A percentile compares a stretch with the other conserved stretches of the same genome.
Evolutionary conservation across 345 rosid species (phyloP).

Genomic region (Citrus inodora): DNA sequence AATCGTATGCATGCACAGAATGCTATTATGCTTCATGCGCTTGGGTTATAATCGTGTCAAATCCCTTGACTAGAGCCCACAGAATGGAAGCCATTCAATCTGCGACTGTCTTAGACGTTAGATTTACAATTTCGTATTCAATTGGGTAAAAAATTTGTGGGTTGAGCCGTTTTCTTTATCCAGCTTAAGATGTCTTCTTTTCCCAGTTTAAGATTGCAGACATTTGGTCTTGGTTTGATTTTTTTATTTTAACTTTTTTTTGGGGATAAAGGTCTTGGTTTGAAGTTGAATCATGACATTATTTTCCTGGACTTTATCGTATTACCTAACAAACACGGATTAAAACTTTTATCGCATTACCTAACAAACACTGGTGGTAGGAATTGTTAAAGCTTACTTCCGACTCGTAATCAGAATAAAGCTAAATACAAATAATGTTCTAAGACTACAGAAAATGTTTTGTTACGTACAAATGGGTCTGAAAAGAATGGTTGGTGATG

Average conservation of each 20-base stretch:
- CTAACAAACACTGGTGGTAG: too few relatives aligned
- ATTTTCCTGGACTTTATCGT: neutral
- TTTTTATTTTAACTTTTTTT: too few relatives aligned
- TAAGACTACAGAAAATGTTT: neutral
- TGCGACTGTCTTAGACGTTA: neutral
- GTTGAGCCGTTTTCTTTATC: neutral
- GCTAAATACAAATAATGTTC: neutral
- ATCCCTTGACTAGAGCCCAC: neutral
- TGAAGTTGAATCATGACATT: neutral
- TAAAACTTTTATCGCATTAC: neutral
- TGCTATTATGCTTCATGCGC: conserved; percentile 77
- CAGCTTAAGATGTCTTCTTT: neutral
- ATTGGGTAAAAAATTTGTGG: neutral
- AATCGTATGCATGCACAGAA: conserved; percentile 96
- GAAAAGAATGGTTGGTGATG: neutral
- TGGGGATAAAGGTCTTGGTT: neutral
- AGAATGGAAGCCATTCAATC: neutral
- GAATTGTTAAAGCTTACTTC: neutral
- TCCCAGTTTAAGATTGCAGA: neutral
- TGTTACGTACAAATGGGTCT: neutral
- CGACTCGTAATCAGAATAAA: neutral
- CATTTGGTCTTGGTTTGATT: neutral
- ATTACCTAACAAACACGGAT: too few relatives aligned
- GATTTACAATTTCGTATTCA: neutral
- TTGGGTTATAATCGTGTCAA: conserved; percentile 37